Evolutionary conservation across 2,329 filamentous ascomycete species (phyloP), one percentile per base, ranked within the genome.

Genomic region (Penicillium palitans): DNA sequence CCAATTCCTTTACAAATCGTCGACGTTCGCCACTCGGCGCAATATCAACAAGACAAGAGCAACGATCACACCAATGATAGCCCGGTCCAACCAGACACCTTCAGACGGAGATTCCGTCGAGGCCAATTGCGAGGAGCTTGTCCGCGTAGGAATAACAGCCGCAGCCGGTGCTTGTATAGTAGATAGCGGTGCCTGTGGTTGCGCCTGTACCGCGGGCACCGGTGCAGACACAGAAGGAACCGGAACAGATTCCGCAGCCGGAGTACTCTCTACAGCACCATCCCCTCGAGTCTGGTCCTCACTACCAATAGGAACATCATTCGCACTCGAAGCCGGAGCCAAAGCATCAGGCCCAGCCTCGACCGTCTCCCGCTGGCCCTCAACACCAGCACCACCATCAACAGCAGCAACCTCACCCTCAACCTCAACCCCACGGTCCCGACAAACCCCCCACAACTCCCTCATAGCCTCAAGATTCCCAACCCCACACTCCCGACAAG

Each of bases 81-180:
- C 84, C 62, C 90, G 85, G 74, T 96, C 93, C 19, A 96, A 81
- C 89, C 91, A 96, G 13, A 86, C 77, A 2, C 87, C 84, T 17
- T 90, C 83, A 2, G 62, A 49, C 17, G 53, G 12, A n/a, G 59
- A 44, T 21, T 54, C 46, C n/a, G 49, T 46, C 13, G 42, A 31
- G 31, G 54, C 27, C 10, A 25, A 13, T 13, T 57, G 40, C 31
- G 57, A 10, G 39, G 63, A 19, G 17, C 31, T 37, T 17, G 50
- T 42, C 12, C 21, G 55, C 13, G 35, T 19, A 37, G 50, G 37
- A 9, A 52, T 35, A 25, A 15, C n/a, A 31, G n/a, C 17, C 5
- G 46, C 17, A 53, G 35, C 33, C 31, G 52, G 42, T 3, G 29
- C 9, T n/a, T 27, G 31, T 21, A n/a, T 15, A 21, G 41, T 24